These are phyloP conservation scores for Carex scoparia DNA, from an alignment of 176 grass and related monocot genomes.

Conservation along the genomic window DNA sequence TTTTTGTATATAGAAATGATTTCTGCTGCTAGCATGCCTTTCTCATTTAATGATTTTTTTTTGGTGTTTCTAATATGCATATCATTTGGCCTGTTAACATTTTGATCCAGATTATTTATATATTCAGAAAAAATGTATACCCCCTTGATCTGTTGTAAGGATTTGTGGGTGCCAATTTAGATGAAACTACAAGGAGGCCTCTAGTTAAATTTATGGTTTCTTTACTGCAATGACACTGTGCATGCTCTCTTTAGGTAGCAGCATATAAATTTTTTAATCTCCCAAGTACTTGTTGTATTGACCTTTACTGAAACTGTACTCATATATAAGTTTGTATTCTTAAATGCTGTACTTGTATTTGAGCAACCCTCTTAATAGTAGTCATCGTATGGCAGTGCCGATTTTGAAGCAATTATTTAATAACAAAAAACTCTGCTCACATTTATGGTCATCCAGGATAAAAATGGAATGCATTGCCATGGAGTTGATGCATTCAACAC, in stretches of 20 bases:
- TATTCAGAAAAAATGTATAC: neutral
- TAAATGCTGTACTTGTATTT: neutral
- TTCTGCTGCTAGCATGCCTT: neutral
- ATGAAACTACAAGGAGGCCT: too few relatives aligned
- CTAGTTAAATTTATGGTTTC: too few relatives aligned
- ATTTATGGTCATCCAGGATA: conserved; percentile 37
- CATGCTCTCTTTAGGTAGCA: neutral
- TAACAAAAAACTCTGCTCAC: neutral
- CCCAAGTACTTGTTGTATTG: neutral
- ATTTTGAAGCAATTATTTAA: neutral
- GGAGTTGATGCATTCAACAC: conserved; percentile 86
- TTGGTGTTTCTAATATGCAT: neutral
- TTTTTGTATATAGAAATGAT: neutral
- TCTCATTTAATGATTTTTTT: conserved; percentile 5
- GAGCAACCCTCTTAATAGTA: neutral
- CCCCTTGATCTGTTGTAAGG: neutral
- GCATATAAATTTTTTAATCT: neutral
- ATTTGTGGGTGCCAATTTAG: too few relatives aligned
- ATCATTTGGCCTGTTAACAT: neutral
- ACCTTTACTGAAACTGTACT: neutral
- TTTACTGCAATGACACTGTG: too few relatives aligned
- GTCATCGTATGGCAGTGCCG: neutral
- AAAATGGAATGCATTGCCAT: conserved; percentile 66
- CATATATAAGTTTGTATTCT: neutral
- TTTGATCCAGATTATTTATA: neutral